Percentiles rank a stretch among this genome's conserved stretches.
These are phyloP conservation scores for Alloascoidea hylecoeti DNA, from an alignment of 805 yeast species.

Conservation along the genomic window DNA sequence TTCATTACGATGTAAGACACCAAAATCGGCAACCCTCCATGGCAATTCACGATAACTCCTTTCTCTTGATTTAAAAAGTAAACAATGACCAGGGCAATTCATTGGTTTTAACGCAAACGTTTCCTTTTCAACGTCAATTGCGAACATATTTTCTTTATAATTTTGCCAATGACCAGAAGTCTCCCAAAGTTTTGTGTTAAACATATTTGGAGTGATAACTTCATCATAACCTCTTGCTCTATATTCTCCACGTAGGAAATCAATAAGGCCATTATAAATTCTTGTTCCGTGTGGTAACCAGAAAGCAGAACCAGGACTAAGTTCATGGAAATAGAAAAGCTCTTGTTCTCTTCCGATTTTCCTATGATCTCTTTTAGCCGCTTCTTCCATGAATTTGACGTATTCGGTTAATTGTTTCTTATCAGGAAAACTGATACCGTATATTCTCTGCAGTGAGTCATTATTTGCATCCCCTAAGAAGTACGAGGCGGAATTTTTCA, in stretches of 20 bases:
- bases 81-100: slow-evolving; percentile 96
- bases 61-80: slow-evolving; percentile 83
- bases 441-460: slow-evolving; percentile 93
- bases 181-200: slow-evolving; percentile 94
- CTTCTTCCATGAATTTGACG: slow-evolving; percentile 88
- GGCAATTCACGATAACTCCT: slow-evolving; percentile 95
- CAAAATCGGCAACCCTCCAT: slow-evolving; percentile 97
- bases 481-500: slow-evolving; percentile 93
- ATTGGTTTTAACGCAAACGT: slow-evolving; percentile 89
- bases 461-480: slow-evolving; percentile 87
- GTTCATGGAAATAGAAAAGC: slow-evolving; percentile 84
- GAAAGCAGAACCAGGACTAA: slow-evolving; percentile 97
- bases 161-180: slow-evolving; percentile 98
- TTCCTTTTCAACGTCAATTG: slow-evolving; percentile 95
- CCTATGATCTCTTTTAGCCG: slow-evolving; percentile 92
- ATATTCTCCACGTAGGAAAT: slow-evolving; percentile 71
- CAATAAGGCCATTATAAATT: slow-evolving; percentile 80
- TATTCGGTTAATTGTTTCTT: slow-evolving; percentile 93
- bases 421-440: slow-evolving; percentile 98
- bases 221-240: slow-evolving; percentile 93
- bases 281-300: slow-evolving; percentile 99
- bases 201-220: slow-evolving; percentile 98
- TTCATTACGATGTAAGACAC: slow-evolving; percentile 95
- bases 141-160: slow-evolving; percentile 94
- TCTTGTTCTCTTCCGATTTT: slow-evolving; percentile 95